These are phyloP conservation scores for Termitomyces heimii DNA, from an alignment of 768 basidiomycete genomes.

Conservation along the genomic window DNA sequence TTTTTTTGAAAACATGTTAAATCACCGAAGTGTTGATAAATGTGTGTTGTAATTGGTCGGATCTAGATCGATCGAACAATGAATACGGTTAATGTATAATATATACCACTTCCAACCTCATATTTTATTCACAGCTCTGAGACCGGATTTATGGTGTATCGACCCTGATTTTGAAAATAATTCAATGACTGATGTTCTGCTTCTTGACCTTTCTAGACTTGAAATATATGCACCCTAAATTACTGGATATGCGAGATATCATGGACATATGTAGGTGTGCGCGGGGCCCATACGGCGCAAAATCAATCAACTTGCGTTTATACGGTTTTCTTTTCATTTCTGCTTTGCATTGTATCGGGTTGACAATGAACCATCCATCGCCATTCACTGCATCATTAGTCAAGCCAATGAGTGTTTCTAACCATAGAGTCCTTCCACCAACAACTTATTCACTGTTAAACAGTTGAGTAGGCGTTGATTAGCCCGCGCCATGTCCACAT, in stretches of 20 bases:
- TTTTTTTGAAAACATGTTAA: background rate
- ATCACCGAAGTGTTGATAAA: background rate
- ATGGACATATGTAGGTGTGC: background rate
- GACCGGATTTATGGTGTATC: background rate
- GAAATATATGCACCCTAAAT: background rate
- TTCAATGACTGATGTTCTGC: background rate
- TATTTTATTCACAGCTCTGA: background rate
- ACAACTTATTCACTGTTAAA: background rate
- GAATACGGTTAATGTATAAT: too few relatives aligned
- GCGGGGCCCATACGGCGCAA: background rate
- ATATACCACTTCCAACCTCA: background rate
- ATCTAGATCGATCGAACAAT: background rate
- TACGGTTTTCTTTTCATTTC: background rate
- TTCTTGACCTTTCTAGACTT: background rate
- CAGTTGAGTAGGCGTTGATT: background rate
- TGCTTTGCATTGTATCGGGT: background rate
- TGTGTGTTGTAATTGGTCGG: background rate
- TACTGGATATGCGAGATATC: background rate
- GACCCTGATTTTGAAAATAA: background rate
- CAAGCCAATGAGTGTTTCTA: background rate
- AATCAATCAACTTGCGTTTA: background rate
- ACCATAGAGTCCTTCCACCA: background rate
- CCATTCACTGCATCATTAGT: background rate
- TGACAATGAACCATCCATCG: background rate
- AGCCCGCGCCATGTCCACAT: too few relatives aligned